A percentile compares a stretch with the other conserved stretches of the same genome.
Conservation (phyloP, 306 rosid species). For the Begonia peltatifolia region DNA sequence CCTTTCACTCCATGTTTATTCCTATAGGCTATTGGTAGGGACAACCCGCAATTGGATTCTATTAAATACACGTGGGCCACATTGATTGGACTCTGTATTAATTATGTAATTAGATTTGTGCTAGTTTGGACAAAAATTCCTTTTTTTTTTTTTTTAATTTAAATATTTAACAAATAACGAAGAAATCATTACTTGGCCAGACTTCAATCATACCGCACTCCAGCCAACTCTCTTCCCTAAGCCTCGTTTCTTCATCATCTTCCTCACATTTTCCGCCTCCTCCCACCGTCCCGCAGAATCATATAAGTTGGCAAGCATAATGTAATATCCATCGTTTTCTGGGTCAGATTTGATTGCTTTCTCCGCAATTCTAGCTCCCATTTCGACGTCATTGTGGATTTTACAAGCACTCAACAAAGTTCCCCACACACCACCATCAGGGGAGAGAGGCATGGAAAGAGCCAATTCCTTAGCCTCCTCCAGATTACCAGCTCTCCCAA, state of each 20-base stretch:
- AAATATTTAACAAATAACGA: too few species aligned
- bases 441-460: slow-evolving; percentile 61
- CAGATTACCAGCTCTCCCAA: slow-evolving; percentile 55
- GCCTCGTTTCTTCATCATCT: slow-evolving; percentile 37
- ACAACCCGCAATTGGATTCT: too few species aligned
- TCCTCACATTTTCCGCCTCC: slow-evolving; percentile 53
- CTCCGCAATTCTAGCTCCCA: slow-evolving; percentile 49
- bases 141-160: too few species aligned
- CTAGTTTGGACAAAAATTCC: too few species aligned
- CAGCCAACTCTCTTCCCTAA: slow-evolving; percentile 51
- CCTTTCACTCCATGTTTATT: too few species aligned
- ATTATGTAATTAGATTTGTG: too few species aligned
- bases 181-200: too few species aligned
- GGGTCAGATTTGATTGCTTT: slow-evolving; percentile 57
- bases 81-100: too few species aligned
- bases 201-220: slow-evolving; percentile 24
- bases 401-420: slow-evolving; percentile 64
- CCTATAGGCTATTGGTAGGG: too few species aligned
- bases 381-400: slow-evolving; percentile 42
- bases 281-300: slow-evolving; percentile 68
- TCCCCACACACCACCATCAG: slow-evolving; percentile 70
- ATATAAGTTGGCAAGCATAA: slow-evolving; percentile 53
- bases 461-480: slow-evolving; percentile 59
- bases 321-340: slow-evolving; percentile 56
- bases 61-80: too few species aligned